Evolutionary conservation across 768 basidiomycete genomes (phyloP).

Genomic region (Kwoniella botswanensis): DNA sequence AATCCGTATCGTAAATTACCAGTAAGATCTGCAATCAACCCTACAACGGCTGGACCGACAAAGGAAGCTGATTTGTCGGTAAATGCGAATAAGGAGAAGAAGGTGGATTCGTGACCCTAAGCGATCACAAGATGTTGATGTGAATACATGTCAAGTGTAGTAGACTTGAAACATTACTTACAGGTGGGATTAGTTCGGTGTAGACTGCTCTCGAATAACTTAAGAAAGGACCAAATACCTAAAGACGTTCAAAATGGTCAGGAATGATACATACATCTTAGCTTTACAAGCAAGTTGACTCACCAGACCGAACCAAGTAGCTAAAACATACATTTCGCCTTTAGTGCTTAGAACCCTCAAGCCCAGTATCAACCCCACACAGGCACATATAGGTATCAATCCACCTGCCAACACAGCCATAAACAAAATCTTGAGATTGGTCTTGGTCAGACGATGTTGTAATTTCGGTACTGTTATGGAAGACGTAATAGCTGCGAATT

Average conservation of each 20-base stretch:
- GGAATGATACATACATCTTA: no score
- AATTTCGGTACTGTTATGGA: conserved; percentile 79
- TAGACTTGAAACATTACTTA: conserved; percentile 19
- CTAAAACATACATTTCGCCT: conserved; percentile 82
- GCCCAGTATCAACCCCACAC: conserved; percentile 71
- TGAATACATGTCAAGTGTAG: not conserved
- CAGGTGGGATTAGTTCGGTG: conserved; percentile 78
- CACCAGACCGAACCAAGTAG: conserved; percentile 75
- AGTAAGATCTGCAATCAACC: conserved; percentile 81
- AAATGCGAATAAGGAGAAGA: conserved; percentile 83
- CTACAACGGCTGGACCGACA: conserved; percentile 86
- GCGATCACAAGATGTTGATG: not conserved
- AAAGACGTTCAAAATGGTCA: conserved; percentile 58
- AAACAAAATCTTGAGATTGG: conserved; percentile 71
- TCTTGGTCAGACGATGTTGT: conserved; percentile 69
- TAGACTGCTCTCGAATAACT: conserved; percentile 86
- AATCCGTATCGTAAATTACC: conserved; percentile 92
- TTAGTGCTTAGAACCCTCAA: conserved; percentile 73
- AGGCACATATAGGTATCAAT: conserved; percentile 77
- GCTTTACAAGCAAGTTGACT: conserved; percentile 33
- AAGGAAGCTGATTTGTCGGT: conserved; percentile 87
- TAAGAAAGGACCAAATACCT: conserved; percentile 86
- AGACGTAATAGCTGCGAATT: conserved; percentile 73
- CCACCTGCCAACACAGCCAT: conserved; percentile 71
- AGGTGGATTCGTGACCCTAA: conserved; percentile 80